A percentile compares a stretch with the other conserved stretches of the same genome.
phyloP scores from a whole-genome alignment of 768 basidiomycete genomes.

The Cubamyces sp. region DNA sequence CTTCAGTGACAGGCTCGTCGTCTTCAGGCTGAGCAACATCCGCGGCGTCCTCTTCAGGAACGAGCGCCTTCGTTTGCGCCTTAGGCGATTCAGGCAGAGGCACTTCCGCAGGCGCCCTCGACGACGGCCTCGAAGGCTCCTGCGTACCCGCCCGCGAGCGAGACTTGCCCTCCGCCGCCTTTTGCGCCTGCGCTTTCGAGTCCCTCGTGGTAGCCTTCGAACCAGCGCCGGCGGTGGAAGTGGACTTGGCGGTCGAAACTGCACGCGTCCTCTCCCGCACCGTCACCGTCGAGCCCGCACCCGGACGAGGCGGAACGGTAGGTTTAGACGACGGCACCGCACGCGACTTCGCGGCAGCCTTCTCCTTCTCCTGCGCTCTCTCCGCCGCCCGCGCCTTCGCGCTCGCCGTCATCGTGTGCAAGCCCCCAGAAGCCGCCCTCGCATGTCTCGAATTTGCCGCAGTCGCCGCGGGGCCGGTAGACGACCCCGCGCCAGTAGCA shows the following conservation, averaged over 20 bases:
- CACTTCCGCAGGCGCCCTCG: constrained; percentile 18
- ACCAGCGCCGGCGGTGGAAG: neutral
- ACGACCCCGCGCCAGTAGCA: neutral
- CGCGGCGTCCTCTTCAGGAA: neutral
- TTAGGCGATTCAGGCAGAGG: constrained; percentile 20
- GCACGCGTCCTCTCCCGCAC: constrained; percentile 16
- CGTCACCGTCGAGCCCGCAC: constrained; percentile 6
- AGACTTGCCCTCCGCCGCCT: constrained; percentile 1
- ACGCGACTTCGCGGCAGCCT: constrained; percentile 8
- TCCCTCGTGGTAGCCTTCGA: constrained; percentile 10
- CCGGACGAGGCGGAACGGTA: neutral
- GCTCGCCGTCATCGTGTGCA: constrained; percentile 13
- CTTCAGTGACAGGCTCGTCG: neutral
- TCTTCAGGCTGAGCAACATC: neutral
- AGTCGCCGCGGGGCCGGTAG: neutral
- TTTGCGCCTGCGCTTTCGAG: neutral
- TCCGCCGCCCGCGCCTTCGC: constrained; percentile 13
- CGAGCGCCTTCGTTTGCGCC: neutral
- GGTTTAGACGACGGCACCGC: neutral
- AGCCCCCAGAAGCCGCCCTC: neutral
- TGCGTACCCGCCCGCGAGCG: constrained; percentile 12
- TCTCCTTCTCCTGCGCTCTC: constrained; percentile 10
- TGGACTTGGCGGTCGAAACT: neutral
- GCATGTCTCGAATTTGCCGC: neutral
- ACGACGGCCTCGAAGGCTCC: constrained; percentile 1